These are phyloP conservation scores for Penicillium sp. DNA, from an alignment of 2,329 filamentous ascomycete species.

Conservation along the genomic window DNA sequence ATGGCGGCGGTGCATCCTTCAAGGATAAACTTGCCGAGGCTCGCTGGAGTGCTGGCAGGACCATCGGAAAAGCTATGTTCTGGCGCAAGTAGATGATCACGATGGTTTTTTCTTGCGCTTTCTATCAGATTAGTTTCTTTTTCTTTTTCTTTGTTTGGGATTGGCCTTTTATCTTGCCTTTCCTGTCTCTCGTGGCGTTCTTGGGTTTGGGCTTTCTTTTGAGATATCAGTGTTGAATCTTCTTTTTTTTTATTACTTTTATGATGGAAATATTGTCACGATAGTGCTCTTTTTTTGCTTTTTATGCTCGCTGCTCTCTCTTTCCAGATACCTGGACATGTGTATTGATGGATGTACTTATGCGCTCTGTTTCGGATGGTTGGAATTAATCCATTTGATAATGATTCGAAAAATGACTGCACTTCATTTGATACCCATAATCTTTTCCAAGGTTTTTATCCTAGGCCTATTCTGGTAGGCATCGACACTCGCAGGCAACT, in stretches of 20 bases:
- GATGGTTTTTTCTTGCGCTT: background rate
- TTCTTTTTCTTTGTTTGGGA: background rate
- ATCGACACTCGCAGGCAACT: background rate
- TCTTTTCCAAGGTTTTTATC: too few relatives aligned
- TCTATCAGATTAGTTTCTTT: background rate
- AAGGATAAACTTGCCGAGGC: conserved; percentile 36
- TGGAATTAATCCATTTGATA: conserved; percentile 1
- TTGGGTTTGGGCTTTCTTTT: conserved; percentile 4
- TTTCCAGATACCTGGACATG: conserved; percentile 15
- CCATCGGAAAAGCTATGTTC: conserved; percentile 36
- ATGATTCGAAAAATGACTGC: background rate
- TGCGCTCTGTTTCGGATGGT: background rate
- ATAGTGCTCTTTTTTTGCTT: conserved; percentile 6
- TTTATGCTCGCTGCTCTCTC: background rate
- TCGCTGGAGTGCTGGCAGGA: conserved; percentile 33
- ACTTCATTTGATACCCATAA: background rate
- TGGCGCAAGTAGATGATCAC: conserved; percentile 34
- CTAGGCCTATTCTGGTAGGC: background rate
- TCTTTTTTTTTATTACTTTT: conserved; percentile 5
- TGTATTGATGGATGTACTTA: conserved; percentile 16
- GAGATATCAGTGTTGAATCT: conserved; percentile 9
- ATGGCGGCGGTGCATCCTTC: conserved; percentile 32
- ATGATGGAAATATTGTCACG: conserved; percentile 24
- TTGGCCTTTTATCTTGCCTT: background rate
- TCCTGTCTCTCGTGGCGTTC: background rate